A percentile compares a stretch with the other conserved stretches of the same genome.
These are phyloP conservation scores for Diplogelasinospora grovesii DNA, from an alignment of 495 filamentous ascomycete species.

Conservation along the genomic window DNA sequence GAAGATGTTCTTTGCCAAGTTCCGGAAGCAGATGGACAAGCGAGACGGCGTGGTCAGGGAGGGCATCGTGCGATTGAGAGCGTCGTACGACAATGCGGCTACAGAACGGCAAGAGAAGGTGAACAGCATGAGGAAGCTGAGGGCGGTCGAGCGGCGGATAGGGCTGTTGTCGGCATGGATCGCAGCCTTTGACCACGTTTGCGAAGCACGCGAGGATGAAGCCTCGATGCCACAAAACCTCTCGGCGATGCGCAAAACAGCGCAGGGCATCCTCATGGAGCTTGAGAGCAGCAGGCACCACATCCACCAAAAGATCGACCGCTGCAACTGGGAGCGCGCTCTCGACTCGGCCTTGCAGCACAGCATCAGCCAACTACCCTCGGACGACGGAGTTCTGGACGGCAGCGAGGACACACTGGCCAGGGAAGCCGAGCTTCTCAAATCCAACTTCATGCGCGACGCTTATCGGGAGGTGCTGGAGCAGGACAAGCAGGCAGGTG, in stretches of 20 bases:
- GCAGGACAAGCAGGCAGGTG: conserved; percentile 74
- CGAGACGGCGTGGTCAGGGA: conserved; percentile 71
- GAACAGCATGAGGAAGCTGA: conserved; percentile 71
- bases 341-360: conserved; percentile 84
- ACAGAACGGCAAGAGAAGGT: conserved; percentile 72
- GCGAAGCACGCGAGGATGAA: conserved; percentile 61
- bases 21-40: conserved; percentile 81
- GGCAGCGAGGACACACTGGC: conserved; percentile 64
- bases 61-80: conserved; percentile 70
- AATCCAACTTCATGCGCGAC: conserved; percentile 77
- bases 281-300: conserved; percentile 84
- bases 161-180: conserved; percentile 83
- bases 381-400: conserved; percentile 63
- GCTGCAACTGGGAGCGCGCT: conserved; percentile 76
- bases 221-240: conserved; percentile 59
- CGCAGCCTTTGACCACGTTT: conserved; percentile 81
- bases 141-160: conserved; percentile 79
- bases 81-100: conserved; percentile 77
- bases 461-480: conserved; percentile 69
- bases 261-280: conserved; percentile 79
- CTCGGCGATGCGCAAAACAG: conserved; percentile 73
- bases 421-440: conserved; percentile 78
- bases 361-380: conserved; percentile 68
- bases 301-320: conserved; percentile 73
- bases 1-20: conserved; percentile 76